Percentiles rank a stretch among this genome's conserved stretches.
phyloP scores from a whole-genome alignment of 1,284 basidiomycete species.

The Meripilus lineatus region DNA sequence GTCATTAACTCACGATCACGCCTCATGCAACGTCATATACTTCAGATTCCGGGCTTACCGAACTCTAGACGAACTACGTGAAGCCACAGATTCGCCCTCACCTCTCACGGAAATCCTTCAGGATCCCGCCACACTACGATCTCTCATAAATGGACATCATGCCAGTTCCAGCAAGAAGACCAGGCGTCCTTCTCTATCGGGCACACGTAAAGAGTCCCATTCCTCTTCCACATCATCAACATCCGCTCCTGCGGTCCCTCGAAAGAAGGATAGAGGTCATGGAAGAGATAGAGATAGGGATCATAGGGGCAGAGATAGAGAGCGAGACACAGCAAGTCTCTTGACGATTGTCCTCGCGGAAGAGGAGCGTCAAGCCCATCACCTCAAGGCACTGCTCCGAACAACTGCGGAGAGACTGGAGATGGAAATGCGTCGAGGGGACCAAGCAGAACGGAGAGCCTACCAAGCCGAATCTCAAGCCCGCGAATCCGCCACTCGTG shows the following conservation, averaged over 20 bases:
- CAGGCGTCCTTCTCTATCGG: constrained; percentile 16
- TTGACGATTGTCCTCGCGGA: constrained; percentile 49
- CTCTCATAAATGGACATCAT: constrained; percentile 21
- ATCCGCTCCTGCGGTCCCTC: neutral
- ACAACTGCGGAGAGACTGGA: constrained; percentile 52
- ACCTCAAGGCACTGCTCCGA: constrained; percentile 51
- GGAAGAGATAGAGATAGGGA: constrained; percentile 14
- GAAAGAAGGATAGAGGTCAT: neutral
- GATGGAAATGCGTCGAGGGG: constrained; percentile 48
- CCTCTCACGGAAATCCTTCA: constrained; percentile 29
- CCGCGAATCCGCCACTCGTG: constrained; percentile 36
- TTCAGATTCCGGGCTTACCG: constrained; percentile 1
- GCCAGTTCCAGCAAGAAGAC: too few species aligned
- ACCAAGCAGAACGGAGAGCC: constrained; percentile 46
- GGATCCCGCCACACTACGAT: constrained; percentile 25
- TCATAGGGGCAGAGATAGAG: too few species aligned
- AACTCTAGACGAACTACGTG: constrained; percentile 20
- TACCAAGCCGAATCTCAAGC: constrained; percentile 47
- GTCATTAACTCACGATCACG: too few species aligned
- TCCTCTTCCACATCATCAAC: too few species aligned
- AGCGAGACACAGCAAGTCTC: constrained; percentile 28
- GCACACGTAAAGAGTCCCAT: constrained; percentile 12
- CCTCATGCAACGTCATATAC: too few species aligned
- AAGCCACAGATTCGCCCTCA: constrained; percentile 26
- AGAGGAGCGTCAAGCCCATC: constrained; percentile 54